Conservation (phyloP, 2,329 filamentous ascomycete genomes). For the Cadophora sp. region DNA sequence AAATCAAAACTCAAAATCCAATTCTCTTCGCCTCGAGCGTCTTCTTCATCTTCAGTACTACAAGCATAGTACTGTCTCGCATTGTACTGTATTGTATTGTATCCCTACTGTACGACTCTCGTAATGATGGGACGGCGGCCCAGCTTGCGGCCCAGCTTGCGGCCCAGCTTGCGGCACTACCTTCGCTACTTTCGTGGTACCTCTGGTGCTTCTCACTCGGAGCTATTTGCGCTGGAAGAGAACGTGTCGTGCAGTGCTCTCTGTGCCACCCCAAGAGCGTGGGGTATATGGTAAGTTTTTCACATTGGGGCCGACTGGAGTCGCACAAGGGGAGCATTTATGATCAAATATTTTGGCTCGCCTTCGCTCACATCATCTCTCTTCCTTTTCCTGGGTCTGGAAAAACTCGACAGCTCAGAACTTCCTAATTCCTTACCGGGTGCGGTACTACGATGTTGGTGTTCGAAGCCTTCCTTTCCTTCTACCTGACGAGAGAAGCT, state of each 20-base stretch:
- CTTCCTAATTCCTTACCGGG: not conserved
- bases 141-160: slow-evolving; percentile 5
- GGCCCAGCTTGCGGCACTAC: slow-evolving; percentile 5
- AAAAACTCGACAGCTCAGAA: slow-evolving; percentile 21
- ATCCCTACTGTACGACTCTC: slow-evolving; percentile 4
- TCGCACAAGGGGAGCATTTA: slow-evolving; percentile 10
- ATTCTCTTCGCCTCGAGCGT: slow-evolving; percentile 1
- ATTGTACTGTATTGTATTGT: not conserved
- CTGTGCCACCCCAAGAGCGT: not conserved
- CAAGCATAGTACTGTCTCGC: not conserved
- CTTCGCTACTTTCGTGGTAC: not conserved
- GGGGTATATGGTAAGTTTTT: not conserved
- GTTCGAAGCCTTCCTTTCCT: too few relatives aligned
- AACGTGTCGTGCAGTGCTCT: slow-evolving; percentile 15
- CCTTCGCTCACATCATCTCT: slow-evolving; percentile 11
- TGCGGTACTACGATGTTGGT: too few relatives aligned
- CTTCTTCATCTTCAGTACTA: not conserved
- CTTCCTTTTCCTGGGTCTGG: slow-evolving; percentile 9
- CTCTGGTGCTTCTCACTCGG: not conserved
- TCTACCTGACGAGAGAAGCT: not conserved
- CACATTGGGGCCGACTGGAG: not conserved
- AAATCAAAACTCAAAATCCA: not conserved
- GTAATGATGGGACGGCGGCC: slow-evolving; percentile 14
- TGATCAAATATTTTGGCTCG: slow-evolving; percentile 7
- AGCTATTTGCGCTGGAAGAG: slow-evolving; percentile 14